A percentile compares a stretch with the other conserved stretches of the same genome.
Conservation (phyloP, 441 rosid genomes). For the Adansonia rubrostipa region DNA sequence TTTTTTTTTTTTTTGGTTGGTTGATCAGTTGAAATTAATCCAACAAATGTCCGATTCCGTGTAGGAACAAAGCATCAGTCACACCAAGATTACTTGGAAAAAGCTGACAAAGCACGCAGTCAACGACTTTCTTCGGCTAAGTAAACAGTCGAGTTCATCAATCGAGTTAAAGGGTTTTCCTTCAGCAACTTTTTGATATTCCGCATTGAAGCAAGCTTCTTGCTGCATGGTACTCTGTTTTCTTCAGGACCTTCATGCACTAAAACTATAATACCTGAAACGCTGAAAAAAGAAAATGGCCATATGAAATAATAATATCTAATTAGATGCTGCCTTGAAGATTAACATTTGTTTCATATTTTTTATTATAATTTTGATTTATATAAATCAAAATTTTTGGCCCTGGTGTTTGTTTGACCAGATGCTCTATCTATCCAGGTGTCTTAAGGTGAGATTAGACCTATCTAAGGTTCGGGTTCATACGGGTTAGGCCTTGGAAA, state of each 20-base stretch:
- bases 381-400: not conserved
- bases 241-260: not conserved
- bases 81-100: constrained; percentile 35
- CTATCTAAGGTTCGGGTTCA: no score
- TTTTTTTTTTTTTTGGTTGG: no score
- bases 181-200: constrained; percentile 16
- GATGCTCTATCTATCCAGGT: not conserved
- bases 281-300: not conserved
- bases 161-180: not conserved
- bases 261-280: not conserved
- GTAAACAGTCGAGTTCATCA: constrained; percentile 1
- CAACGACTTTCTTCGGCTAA: constrained; percentile 29
- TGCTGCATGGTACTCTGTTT: constrained; percentile 9
- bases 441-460: no score
- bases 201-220: not conserved
- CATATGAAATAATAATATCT: not conserved
- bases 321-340: not conserved
- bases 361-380: not conserved
- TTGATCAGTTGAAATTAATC: constrained; percentile 1
- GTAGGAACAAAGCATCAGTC: constrained; percentile 30
- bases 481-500: no score
- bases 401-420: not conserved
- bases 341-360: constrained; percentile 11
- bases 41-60: not conserved
- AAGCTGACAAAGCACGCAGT: constrained; percentile 32